Conservation (phyloP, 805 yeast species). For the Metahyphopichia silvanorum region DNA sequence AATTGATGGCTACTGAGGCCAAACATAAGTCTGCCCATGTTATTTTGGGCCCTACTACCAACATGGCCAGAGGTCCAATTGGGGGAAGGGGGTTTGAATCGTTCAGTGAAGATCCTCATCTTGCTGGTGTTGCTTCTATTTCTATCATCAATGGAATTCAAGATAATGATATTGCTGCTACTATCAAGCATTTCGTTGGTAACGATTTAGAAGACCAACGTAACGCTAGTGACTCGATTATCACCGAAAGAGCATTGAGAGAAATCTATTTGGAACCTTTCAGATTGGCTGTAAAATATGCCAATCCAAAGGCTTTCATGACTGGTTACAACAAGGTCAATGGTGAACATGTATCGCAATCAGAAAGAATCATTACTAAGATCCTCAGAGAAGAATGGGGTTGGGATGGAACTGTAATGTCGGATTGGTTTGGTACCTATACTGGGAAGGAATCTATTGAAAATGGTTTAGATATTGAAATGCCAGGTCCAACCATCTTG, state of each 20-base stretch:
- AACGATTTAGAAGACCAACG: slow-evolving; percentile 32
- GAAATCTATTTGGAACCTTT: slow-evolving; percentile 34
- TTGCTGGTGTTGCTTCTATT: slow-evolving; percentile 24
- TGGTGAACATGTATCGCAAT: slow-evolving; percentile 27
- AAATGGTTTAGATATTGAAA: slow-evolving; percentile 30
- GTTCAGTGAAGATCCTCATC: slow-evolving; percentile 30
- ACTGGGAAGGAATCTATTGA: slow-evolving; percentile 23
- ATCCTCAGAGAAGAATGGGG: slow-evolving; percentile 27
- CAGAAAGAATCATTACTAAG: slow-evolving; percentile 17
- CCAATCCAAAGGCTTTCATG: slow-evolving; percentile 29
- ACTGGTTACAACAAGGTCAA: slow-evolving; percentile 29
- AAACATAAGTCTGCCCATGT: slow-evolving; percentile 27
- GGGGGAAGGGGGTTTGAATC: slow-evolving; percentile 35
- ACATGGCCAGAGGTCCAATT: slow-evolving; percentile 31
- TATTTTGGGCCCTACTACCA: slow-evolving; percentile 30
- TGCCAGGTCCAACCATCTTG: slow-evolving; percentile 31
- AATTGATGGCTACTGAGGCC: slow-evolving; percentile 30
- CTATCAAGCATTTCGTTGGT: slow-evolving; percentile 31
- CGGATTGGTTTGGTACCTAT: slow-evolving; percentile 32
- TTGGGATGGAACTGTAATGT: slow-evolving; percentile 31
- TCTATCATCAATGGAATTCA: slow-evolving; percentile 28
- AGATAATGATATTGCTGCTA: slow-evolving; percentile 24
- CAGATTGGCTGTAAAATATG: slow-evolving; percentile 26
- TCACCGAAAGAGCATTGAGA: slow-evolving; percentile 28
- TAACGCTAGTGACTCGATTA: slow-evolving; percentile 23